phyloP scores from a whole-genome alignment of 2,329 filamentous ascomycete species.

The Thelonectria discophora region DNA sequence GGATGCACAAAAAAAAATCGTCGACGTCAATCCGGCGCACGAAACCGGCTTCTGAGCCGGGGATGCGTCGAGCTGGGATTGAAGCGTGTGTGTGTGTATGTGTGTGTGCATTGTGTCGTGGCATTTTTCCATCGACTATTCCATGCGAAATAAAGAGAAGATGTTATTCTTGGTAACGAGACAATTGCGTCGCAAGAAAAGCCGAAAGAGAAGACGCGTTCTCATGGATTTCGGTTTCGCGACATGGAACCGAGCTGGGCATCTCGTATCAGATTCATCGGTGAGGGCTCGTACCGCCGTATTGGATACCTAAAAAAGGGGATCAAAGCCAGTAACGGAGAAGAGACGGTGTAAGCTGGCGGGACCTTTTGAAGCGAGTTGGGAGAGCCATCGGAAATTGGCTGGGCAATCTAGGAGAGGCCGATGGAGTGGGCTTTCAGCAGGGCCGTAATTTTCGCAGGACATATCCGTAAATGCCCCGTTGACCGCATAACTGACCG shows the following conservation, averaged over 20 bases:
- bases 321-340: too few species aligned
- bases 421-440: constrained; percentile 30
- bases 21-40: constrained; percentile 9
- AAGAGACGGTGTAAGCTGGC: neutral
- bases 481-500: neutral
- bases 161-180: neutral
- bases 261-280: neutral
- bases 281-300: neutral
- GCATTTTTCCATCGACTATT: constrained; percentile 4
- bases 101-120: neutral
- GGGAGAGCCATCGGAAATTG: constrained; percentile 38
- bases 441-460: too few species aligned
- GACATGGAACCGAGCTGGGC: neutral
- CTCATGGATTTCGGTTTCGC: neutral
- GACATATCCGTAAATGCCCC: constrained; percentile 20
- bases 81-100: too few species aligned
- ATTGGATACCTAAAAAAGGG: neutral
- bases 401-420: constrained; percentile 40
- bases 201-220: neutral
- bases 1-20: neutral
- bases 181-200: neutral
- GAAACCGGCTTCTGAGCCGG: constrained; percentile 11
- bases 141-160: neutral
- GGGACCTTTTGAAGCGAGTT: constrained; percentile 15
- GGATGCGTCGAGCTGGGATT: neutral